These are phyloP conservation scores for Nemania serpens DNA, from an alignment of 2,329 filamentous ascomycete genomes.

Conservation along the genomic window DNA sequence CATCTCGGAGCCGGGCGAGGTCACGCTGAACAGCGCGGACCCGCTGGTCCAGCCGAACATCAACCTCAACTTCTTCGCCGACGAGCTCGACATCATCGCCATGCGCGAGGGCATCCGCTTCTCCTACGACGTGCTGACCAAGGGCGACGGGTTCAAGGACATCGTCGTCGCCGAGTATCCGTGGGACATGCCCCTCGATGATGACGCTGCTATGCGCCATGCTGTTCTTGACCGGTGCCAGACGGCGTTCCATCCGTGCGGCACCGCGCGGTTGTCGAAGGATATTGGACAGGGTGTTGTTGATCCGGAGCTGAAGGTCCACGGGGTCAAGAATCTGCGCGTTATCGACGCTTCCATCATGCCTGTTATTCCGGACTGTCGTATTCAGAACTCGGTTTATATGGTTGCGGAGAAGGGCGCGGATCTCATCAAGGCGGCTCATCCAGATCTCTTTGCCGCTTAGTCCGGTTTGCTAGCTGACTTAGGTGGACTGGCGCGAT, in stretches of 20 bases:
- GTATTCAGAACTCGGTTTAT: conserved; percentile 65
- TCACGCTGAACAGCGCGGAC: conserved; percentile 57
- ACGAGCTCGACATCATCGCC: conserved; percentile 61
- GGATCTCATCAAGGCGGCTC: conserved; percentile 10
- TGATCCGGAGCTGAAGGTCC: conserved; percentile 55
- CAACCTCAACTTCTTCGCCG: conserved; percentile 62
- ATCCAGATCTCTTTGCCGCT: conserved; percentile 19
- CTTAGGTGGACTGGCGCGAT: no score
- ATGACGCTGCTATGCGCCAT: conserved; percentile 60
- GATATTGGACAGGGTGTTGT: conserved; percentile 57
- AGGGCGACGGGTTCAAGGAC: conserved; percentile 61
- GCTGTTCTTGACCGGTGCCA: conserved; percentile 62
- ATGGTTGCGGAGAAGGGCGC: conserved; percentile 59
- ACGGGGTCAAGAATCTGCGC: conserved; percentile 57
- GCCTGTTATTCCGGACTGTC: conserved; percentile 59
- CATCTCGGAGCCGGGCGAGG: conserved; percentile 52
- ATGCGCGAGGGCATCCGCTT: conserved; percentile 62
- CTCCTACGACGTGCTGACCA: conserved; percentile 61
- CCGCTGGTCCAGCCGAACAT: conserved; percentile 51
- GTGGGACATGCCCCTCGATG: conserved; percentile 61
- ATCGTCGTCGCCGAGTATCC: conserved; percentile 60
- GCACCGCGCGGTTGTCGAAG: conserved; percentile 58
- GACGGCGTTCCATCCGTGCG: conserved; percentile 64
- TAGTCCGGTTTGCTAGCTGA: background rate
- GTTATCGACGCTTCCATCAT: conserved; percentile 62